Base-by-base conservation (phyloP, 176 grass and related monocot species). In the Carex littledalei region DNA sequence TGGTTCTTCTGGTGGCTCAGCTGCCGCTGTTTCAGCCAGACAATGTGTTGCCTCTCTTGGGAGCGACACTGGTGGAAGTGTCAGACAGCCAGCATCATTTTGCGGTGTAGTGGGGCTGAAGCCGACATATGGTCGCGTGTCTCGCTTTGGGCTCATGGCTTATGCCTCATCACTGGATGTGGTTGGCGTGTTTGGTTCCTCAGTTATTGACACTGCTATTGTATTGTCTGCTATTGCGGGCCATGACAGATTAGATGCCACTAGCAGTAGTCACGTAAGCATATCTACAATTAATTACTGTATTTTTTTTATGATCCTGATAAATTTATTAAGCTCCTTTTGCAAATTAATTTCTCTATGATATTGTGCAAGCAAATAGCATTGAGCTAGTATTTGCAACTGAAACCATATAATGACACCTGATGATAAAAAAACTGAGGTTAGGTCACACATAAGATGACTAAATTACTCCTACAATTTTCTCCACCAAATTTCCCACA, bases 31-130 rank as follows among this genome's bases (percentile, higher is more conserved):
- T 79, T 98, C 92, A 69, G 91, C 95, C 62, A 89, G 89, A 82
- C 95, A 98, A 41, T 98, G 92, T 14, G 88, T 92, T 22, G 91
- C 86, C 50, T 94, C 95, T 86, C 88, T 98, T 31, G 95, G 95
- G 63, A 98, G 95, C 6, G 95, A 98, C 74, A 98, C 95, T 29
- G 95, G 95, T 84, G 95, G 95, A 72, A 98, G 95, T 86, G 95
- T 98, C 86, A 90, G 95, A 62, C 95, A 98, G 73, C 95, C 95
- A 1, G 95, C 95, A 65, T 98, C 95, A 12, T 98, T 98, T 56
- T 98, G 95, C 49, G 95, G 95, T 12, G 91, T 98, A 21, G 92
- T 98, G 17, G 95, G 95, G 35, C 39, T 98, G 61, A 98, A 98
- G 82, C 95, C 95, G 10, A 98, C 95, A 15, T 98, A 98, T 91